Evolutionary conservation across 208 protist genomes (phyloP), one percentile per base, ranked within the genome.

Genomic region (Leishmania martiniquensis): DNA sequence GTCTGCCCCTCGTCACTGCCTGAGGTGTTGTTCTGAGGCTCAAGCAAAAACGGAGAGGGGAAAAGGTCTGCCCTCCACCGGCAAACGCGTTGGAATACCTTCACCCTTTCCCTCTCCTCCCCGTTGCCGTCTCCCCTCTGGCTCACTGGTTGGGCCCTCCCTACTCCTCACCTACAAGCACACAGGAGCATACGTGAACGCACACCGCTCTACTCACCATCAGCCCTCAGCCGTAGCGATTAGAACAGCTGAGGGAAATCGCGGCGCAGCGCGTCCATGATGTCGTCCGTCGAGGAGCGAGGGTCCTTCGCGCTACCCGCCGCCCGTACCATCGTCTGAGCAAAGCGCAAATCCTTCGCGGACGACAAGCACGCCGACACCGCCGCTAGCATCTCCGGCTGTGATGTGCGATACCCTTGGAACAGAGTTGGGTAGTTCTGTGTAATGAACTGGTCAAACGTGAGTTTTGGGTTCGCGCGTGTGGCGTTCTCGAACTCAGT

Each of bases 371-470:
- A 93, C 39, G 90, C 90, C 3, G 90, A 83, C 65, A 97, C 84
- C 22, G 90, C 91, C 15, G 93, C 93, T 17, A 94, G 81, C 51
- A 91, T 76, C 76, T 95, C 89, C 65, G 85, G 74, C 78, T 95
- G 91, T 15, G 87, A 86, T 49, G 89, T 91, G 37, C 85, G 87
- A 76, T 97, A 93, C 42, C 93, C 93, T 34, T 94, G 83, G 76
- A 97, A 96, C 55, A 95, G 78, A 37, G 62, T 85, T 1, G 93
- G 93, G 72, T 97, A 92, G 54, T 83, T 81, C 39, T 87, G 85
- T 0, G 80, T 69, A 71, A 97, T 91, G 73, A 95, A 97, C 62
- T 95, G 87, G 77, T 95, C 90, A 67, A 97, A 87, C 25, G 91
- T 92, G 12, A 97, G 80, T 17, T 75, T 75, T 12, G 90, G 89